Base-by-base conservation (phyloP, 2,329 filamentous ascomycete genomes). In the Westerdykella ornata region DNA sequence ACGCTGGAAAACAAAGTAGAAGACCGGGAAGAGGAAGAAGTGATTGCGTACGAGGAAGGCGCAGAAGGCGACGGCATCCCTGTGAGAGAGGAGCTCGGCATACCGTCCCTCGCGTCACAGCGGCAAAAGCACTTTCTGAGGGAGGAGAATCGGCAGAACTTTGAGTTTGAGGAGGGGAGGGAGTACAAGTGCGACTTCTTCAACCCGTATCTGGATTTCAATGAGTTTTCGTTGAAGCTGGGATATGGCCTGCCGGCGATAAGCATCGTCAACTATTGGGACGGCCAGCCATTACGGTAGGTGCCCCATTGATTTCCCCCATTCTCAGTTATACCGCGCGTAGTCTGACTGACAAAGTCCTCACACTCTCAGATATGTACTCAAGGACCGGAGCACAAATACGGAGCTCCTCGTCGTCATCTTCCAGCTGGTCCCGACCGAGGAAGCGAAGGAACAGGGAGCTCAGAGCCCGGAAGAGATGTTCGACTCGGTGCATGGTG, bases 161-260 rank as follows among this genome's bases (percentile, higher is more conserved):
- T 82, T 57, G 69, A 67, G 9, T 85, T 84, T 59, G 78, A 83
- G 55, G 69, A 70, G 37, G 81, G 78, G 0, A 69, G 79, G 48
- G 67, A 72, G 43, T 85, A 85, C 66, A 67, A 72, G 45, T 76
- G 73, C 48, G 82, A 85, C 62, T 97, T 98, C 66, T 94, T 83
- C 66, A 97, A 97, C 63, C 84, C 85, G 1, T 96, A 94, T 66
- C 67, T 98, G 35, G 88, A 94, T 65, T 96, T 97, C 63, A 84
- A 81, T 57, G 77, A 83, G 51, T 82, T 90, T 55, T 74, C 83
- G 19, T 67, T 92, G 16, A 74, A 78, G 48, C 52, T 66, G 6
- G 62, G 62, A 2, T 66, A 66, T 31, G 62, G 62, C 38, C 59
- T 92, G 20, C 86, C 86, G 0, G 83, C 84, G 0, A 86, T 88